Evolutionary conservation across 345 rosid species (phyloP).

Genomic region (Zanthoxylum bungeanum): DNA sequence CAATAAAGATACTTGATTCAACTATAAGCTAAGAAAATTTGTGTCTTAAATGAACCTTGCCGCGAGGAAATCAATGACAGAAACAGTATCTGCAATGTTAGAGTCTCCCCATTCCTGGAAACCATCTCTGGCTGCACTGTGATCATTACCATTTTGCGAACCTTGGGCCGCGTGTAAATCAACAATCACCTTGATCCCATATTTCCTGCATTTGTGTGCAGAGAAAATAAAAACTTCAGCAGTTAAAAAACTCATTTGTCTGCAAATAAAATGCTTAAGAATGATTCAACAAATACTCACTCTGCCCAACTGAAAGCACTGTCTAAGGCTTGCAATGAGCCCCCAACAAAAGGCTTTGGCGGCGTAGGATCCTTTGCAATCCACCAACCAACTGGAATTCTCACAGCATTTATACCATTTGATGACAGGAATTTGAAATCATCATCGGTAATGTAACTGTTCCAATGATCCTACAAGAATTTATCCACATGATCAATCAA

Average conservation of each 20-base stretch:
- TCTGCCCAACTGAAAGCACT: constrained; percentile 29
- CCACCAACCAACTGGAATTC: constrained; percentile 6
- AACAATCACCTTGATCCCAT: constrained; percentile 24
- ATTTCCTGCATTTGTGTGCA: constrained; percentile 18
- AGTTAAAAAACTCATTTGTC: neutral
- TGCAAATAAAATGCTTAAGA: neutral
- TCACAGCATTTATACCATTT: neutral
- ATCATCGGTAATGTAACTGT: neutral
- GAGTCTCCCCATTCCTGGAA: constrained; percentile 38
- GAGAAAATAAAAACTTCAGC: neutral
- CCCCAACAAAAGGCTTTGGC: constrained; percentile 28
- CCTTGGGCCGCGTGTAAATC: constrained; percentile 30
- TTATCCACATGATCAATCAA: neutral
- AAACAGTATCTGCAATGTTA: constrained; percentile 23
- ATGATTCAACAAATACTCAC: constrained; percentile 2
- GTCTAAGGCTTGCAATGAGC: constrained; percentile 26
- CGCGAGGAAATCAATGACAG: constrained; percentile 36
- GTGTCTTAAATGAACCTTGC: neutral
- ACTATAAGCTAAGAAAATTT: neutral
- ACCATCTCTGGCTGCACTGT: constrained; percentile 35
- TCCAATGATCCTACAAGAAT: constrained; percentile 6
- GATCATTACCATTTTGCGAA: constrained; percentile 34
- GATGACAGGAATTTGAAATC: neutral
- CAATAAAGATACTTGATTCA: neutral
- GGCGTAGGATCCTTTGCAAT: neutral